Evolutionary conservation across 78 protist species (phyloP), one percentile per base, ranked within the genome.

Genomic region (Mastigamoeba balamuthi): DNA sequence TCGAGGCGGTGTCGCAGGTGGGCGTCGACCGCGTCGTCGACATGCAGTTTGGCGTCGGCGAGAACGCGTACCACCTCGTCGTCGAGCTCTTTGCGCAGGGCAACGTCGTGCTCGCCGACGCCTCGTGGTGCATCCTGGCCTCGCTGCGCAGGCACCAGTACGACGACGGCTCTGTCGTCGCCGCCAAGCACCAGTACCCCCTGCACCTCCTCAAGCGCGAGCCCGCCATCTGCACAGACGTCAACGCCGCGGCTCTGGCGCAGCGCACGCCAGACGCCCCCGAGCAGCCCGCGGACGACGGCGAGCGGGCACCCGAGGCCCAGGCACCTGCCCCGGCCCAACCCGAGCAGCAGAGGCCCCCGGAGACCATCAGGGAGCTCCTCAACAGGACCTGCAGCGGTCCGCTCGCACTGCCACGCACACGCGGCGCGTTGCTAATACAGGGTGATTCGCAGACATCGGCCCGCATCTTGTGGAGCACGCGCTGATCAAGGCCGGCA

Each of bases 1-100:
- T 94, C 35, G 93, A 84, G 37, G 72, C 38, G 69, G 82, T 95
- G 23, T 58, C 40, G 35, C 97, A 93, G 82, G 63, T 95, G 5
- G 97, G 97, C 25, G 77, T 80, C 30, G 99, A 96, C 58, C 95
- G 99, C 63, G 79, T 91, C 38, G 76, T 94, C 33, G 92, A 86
- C 35, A 30, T 96, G 53, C 67, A 78, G 9, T 95, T 91, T 68
- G 95, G 90, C 35, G 27, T 79, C 0, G 95, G 86, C 29, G 92
- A 80, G 27, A 70, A 42, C 4, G 76, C 69, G n/a, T 71, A 67
- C 69, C 85, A 81, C 72, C 78, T 90, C 29, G n/a, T 85, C 25
- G 30, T 87, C 30, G 94, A 90, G 80, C 58, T 89, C 7, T 92
- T 75, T 40, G 76, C 88, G 2, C 38, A 71, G 68, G 90, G 90